Evolutionary conservation across 768 basidiomycete species (phyloP).

Genomic region (Podaxis carcinomalis): DNA sequence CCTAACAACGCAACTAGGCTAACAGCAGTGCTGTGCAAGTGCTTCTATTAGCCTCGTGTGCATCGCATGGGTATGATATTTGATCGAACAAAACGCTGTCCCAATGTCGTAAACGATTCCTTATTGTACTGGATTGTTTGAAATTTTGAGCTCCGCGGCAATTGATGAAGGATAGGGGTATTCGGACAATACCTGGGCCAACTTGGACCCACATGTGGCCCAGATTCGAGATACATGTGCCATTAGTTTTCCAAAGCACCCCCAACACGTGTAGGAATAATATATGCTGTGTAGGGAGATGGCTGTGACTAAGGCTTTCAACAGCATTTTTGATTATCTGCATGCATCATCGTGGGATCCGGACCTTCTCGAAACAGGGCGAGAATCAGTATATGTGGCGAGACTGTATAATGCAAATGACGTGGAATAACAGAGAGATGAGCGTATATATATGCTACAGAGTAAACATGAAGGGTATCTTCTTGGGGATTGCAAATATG

Average conservation of each 20-base stretch:
- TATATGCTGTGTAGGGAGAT: background rate
- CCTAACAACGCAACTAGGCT: too few species aligned
- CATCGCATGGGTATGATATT: background rate
- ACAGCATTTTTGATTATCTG: background rate
- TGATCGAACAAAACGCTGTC: background rate
- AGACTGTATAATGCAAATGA: too few species aligned
- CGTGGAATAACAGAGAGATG: background rate
- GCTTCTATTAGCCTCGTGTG: conserved; percentile 4
- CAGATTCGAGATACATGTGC: background rate
- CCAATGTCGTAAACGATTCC: background rate
- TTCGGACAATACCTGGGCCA: background rate
- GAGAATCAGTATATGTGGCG: too few species aligned
- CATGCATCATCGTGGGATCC: too few species aligned
- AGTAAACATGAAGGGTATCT: background rate
- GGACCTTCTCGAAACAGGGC: too few species aligned
- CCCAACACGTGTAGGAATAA: background rate
- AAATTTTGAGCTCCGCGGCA: background rate
- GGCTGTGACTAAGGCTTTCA: background rate
- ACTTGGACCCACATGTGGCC: background rate
- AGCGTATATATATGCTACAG: background rate
- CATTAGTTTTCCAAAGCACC: background rate
- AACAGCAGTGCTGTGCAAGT: background rate
- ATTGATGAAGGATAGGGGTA: background rate
- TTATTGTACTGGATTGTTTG: background rate
- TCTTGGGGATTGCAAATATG: background rate